Evolutionary conservation across 805 yeast genomes (phyloP).

Genomic region (Ogataea methylovora): DNA sequence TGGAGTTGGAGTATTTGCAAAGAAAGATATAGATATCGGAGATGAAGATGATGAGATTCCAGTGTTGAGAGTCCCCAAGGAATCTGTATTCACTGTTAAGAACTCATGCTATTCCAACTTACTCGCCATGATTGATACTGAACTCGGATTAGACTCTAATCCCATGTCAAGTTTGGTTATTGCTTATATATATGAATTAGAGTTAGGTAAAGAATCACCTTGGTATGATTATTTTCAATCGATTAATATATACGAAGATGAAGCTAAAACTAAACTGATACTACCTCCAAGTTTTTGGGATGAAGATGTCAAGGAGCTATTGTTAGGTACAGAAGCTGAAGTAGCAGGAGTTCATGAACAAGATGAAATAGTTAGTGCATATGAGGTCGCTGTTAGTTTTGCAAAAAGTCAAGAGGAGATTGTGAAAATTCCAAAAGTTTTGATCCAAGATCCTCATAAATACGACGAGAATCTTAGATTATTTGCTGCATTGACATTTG

Average conservation of each 20-base stretch:
- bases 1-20: constrained; percentile 72
- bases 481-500: constrained; percentile 52
- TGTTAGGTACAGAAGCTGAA: constrained; percentile 58
- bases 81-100: constrained; percentile 47
- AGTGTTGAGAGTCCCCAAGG: constrained; percentile 53
- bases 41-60: constrained; percentile 17
- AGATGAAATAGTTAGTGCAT: constrained; percentile 33
- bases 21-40: constrained; percentile 26
- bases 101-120: constrained; percentile 62
- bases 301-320: constrained; percentile 33
- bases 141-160: constrained; percentile 50
- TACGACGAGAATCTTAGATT: constrained; percentile 19
- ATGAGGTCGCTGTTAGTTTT: constrained; percentile 32
- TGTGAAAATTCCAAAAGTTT: constrained; percentile 28
- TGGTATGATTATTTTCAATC: constrained; percentile 65
- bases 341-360: constrained; percentile 51
- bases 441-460: constrained; percentile 8
- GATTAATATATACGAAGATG: constrained; percentile 30
- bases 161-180: constrained; percentile 65
- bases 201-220: constrained; percentile 58
- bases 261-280: constrained; percentile 23
- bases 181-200: constrained; percentile 65
- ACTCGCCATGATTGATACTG: too few relatives aligned
- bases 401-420: constrained; percentile 24
- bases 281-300: constrained; percentile 67